Evolutionary conservation across 1,284 basidiomycete species (phyloP), one percentile per base, ranked within the genome.

Genomic region (Tilletiopsis washingtonensis): DNA sequence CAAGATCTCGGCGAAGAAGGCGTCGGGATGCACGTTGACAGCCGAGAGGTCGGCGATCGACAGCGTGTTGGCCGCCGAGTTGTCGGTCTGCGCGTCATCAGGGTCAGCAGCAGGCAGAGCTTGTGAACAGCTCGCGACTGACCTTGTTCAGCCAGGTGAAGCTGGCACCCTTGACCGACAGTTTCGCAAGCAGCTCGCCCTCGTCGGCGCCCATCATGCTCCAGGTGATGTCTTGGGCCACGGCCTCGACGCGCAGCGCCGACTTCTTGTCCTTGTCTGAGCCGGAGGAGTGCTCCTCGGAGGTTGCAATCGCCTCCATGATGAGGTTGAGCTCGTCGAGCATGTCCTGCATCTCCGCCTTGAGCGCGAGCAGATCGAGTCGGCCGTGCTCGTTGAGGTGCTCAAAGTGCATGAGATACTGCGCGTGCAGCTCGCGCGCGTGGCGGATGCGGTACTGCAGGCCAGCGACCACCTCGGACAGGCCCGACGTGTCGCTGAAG

Each of bases 211-310:
- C 86, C 29, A 94, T 77, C 89, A 98, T 94, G 60, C 82, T 81
- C 91, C 91, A 98, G 0, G 88, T 89, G 45, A 98, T 84, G 69
- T 91, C 86, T 7, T 84, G 82, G 0, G 90, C 89, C 4, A 83
- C 83, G 0, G 88, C 83, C 60, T 88, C 84, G 21, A 96, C 75
- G 37, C 88, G 80, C 34, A 91, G 77, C 1, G 89, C 87, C 0
- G 86, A 87, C 64, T 78, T 76, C 43, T 88, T 85, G 54, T 84
- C 82, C 53, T 86, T 85, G 11, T 82, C 70, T 9, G 62, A 56
- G 27, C 62, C 66, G 62, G 61, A 54, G 23, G 62, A 49, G 43
- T 54, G 56, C 46, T 61, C 59, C 32, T 49, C 40, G 38, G 54
- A 46, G 85, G 85, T 69, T 59, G 84, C 83, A 67, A 97, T 89